A percentile compares a stretch with the other conserved stretches of the same genome.
Evolutionary conservation across 1,139 yeast genomes (phyloP).

Genomic region (Meyerozyma carpophila): DNA sequence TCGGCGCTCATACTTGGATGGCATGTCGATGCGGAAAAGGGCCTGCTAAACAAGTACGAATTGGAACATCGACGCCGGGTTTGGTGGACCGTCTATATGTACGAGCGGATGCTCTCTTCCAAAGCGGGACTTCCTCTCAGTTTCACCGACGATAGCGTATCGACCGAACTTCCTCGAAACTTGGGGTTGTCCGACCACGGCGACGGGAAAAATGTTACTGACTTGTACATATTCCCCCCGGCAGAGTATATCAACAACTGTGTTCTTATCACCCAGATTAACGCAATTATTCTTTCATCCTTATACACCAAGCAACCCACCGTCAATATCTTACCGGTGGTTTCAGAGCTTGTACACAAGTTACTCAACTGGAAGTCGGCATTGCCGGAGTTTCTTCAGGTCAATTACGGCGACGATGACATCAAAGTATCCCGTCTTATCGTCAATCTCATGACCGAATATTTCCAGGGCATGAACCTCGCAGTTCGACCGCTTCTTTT

Average conservation of each 20-base stretch:
- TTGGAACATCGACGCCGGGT: constrained; percentile 75
- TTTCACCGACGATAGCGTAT: constrained; percentile 72
- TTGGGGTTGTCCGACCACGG: constrained; percentile 59
- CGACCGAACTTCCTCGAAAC: constrained; percentile 72
- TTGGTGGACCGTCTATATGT: constrained; percentile 93
- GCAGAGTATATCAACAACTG: constrained; percentile 77
- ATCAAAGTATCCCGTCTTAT: constrained; percentile 60
- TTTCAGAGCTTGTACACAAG: constrained; percentile 65
- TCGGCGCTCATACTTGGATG: constrained; percentile 72
- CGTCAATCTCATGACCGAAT: constrained; percentile 79
- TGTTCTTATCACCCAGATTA: constrained; percentile 75
- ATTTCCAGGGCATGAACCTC: constrained; percentile 77
- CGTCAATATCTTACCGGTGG: constrained; percentile 66
- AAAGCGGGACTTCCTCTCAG: constrained; percentile 82
- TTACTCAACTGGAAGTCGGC: constrained; percentile 66
- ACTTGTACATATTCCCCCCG: constrained; percentile 69
- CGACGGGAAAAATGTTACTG: constrained; percentile 45
- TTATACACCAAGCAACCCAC: constrained; percentile 75
- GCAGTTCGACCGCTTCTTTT: constrained; percentile 78
- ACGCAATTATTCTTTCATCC: constrained; percentile 66
- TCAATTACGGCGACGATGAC: constrained; percentile 54
- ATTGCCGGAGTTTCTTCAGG: constrained; percentile 58
- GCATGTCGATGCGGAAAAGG: constrained; percentile 80
- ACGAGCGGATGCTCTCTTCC: constrained; percentile 79
- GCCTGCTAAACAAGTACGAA: constrained; percentile 56